phyloP scores from a whole-genome alignment of 1,139 yeast genomes.

The Kluyveromyces sp. region DNA sequence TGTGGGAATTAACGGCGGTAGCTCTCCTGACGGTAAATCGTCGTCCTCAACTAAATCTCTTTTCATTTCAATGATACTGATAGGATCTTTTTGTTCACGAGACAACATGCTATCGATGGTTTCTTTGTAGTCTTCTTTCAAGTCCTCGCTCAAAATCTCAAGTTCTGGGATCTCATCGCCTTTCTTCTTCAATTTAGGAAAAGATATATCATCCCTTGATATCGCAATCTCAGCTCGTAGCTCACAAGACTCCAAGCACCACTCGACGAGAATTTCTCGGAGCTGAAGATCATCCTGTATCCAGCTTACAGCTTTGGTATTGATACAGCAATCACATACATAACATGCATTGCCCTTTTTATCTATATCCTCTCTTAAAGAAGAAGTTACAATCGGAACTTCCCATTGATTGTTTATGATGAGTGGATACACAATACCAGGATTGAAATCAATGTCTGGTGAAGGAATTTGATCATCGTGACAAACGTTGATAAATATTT shows the following conservation, averaged over 20 bases:
- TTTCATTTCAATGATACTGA: slow-evolving; percentile 16
- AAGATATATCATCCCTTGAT: slow-evolving; percentile 35
- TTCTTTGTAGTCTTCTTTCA: slow-evolving; percentile 14
- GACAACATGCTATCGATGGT: slow-evolving; percentile 14
- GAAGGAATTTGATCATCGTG: slow-evolving; percentile 56
- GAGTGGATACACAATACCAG: slow-evolving; percentile 53
- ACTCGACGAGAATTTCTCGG: slow-evolving; percentile 34
- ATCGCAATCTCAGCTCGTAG: slow-evolving; percentile 40
- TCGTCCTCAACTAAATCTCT: slow-evolving; percentile 12
- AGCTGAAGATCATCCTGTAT: slow-evolving; percentile 43
- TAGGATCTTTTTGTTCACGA: slow-evolving; percentile 15
- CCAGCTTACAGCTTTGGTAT: slow-evolving; percentile 56
- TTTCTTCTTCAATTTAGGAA: slow-evolving; percentile 59
- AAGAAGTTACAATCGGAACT: slow-evolving; percentile 68
- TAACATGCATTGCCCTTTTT: slow-evolving; percentile 60
- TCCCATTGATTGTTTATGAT: slow-evolving; percentile 76
- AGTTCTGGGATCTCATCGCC: slow-evolving; percentile 37
- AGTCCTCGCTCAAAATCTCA: slow-evolving; percentile 19
- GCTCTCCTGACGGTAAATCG: slow-evolving; percentile 9
- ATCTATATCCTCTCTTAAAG: slow-evolving; percentile 47
- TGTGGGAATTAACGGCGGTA: slow-evolving; percentile 20
- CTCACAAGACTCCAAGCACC: slow-evolving; percentile 63
- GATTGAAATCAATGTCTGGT: slow-evolving; percentile 47
- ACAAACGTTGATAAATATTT: slow-evolving; percentile 75
- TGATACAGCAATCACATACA: slow-evolving; percentile 73